A percentile compares a stretch with the other conserved stretches of the same genome.
Conservation (phyloP, 805 yeast species). For the Nakazawaea anatomiae region DNA sequence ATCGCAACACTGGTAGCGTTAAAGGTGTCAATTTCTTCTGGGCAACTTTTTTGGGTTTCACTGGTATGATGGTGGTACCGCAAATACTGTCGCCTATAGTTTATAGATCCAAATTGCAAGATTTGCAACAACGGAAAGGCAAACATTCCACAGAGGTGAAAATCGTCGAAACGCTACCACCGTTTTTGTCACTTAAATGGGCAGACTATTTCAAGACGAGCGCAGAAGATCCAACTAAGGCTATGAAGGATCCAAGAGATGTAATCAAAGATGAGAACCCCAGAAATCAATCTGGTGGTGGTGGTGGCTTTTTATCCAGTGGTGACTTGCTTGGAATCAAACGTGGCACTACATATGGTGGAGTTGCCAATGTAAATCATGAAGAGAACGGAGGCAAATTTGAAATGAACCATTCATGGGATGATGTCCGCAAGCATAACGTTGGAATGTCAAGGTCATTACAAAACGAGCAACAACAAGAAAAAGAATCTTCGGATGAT, state of each 20-base stretch:
- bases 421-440: not conserved
- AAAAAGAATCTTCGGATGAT: not conserved
- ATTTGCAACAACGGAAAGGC: constrained; percentile 20
- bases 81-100: constrained; percentile 26
- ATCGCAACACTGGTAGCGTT: constrained; percentile 24
- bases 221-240: constrained; percentile 41
- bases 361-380: not conserved
- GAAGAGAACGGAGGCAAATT: not conserved
- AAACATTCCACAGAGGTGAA: constrained; percentile 17
- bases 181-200: constrained; percentile 30
- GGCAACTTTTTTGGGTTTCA: constrained; percentile 35
- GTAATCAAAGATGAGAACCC: not conserved
- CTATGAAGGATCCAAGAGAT: constrained; percentile 50
- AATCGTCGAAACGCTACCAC: constrained; percentile 19
- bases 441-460: no score
- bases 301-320: constrained; percentile 1
- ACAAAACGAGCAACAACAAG: not conserved
- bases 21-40: constrained; percentile 34
- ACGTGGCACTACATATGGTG: constrained; percentile 6
- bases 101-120: constrained; percentile 26
- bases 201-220: constrained; percentile 47
- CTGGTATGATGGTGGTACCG: constrained; percentile 28
- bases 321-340: constrained; percentile 10
- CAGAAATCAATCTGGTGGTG: not conserved
- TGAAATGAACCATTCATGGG: not conserved